These are phyloP conservation scores for Rhizopogon sp. DNA, from an alignment of 768 basidiomycete species.

Conservation along the genomic window DNA sequence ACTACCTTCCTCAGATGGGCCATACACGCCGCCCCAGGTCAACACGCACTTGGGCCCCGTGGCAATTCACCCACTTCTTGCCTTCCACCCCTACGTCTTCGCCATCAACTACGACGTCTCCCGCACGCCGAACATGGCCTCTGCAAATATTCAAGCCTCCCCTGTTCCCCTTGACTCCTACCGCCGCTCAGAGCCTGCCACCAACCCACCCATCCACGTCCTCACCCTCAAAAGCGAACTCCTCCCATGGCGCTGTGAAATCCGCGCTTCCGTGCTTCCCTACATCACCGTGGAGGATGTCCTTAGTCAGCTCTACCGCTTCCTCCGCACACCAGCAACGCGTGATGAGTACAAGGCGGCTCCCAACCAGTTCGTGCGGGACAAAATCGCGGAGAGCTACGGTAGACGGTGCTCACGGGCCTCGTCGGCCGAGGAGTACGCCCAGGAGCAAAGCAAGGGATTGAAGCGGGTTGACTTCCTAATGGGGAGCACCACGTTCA, in stretches of 20 bases:
- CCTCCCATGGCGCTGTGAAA: conserved; percentile 29
- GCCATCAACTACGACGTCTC: conserved; percentile 18
- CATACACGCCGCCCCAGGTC: conserved; percentile 24
- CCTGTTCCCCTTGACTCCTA: conserved; percentile 16
- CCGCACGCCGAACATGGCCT: conserved; percentile 13
- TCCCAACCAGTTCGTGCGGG: conserved; percentile 26
- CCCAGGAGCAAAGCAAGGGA: conserved; percentile 40
- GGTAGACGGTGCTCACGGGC: conserved; percentile 33
- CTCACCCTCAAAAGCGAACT: conserved; percentile 25
- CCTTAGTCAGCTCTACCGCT: conserved; percentile 38
- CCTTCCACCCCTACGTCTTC: conserved; percentile 19
- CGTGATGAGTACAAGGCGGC: conserved; percentile 34
- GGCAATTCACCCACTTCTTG: conserved; percentile 25
- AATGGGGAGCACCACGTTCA: conserved; percentile 36
- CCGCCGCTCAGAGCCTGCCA: conserved; percentile 25
- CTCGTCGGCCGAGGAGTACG: conserved; percentile 22
- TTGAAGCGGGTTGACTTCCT: conserved; percentile 55
- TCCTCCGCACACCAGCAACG: conserved; percentile 37
- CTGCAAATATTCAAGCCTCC: conserved; percentile 20
- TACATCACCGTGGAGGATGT: conserved; percentile 44
- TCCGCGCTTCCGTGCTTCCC: conserved; percentile 21
- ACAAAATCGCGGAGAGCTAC: conserved; percentile 39
- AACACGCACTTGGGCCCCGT: conserved; percentile 23
- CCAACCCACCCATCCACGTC: conserved; percentile 22
- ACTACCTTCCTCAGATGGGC: conserved; percentile 25